Evolutionary conservation across 805 yeast genomes (phyloP), one percentile per base, ranked within the genome.

Genomic region (Cyberlindnera subsufficiens): DNA sequence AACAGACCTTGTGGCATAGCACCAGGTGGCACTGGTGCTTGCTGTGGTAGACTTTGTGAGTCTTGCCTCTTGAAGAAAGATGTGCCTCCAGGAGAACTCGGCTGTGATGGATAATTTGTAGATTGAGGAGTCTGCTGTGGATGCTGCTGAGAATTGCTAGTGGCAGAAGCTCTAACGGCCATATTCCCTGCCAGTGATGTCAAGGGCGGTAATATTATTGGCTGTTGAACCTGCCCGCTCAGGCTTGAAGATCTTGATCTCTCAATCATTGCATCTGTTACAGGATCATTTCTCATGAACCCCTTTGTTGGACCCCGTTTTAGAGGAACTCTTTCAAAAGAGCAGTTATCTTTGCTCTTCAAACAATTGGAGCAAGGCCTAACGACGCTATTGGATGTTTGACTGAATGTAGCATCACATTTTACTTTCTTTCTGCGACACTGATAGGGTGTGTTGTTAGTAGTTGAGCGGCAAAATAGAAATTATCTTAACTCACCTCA

Each of bases 271-370:
- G 42, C 45, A 5, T 49, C 50, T n/a, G 44, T 38, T 19, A 40
- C 42, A 3, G 47, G 42, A 17, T 47, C 51, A 17, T 34, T 42
- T 38, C 46, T 49, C 35, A 70, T 67, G 50, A 77, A 81, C 1
- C 91, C 91, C 54, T 83, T 85, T 1, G 83, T 72, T 0, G 95
- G 95, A 0, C 95, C 95, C 51, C 95, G 65, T 53, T 85, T 85
- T 58, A 85, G 59, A 0, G 90, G 95, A 2, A 80, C 71, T 39
- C 91, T 67, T 18, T 81, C 80, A 57, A 83, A 85, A 2, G 82
- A 69, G 59, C 95, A 85, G 3, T 55, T 57, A 37, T 82, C 88
- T 37, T 70, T 71, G 52, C 71, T 77, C 55, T 77, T 79, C 14
- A 64, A 56, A 60, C 95, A 85, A 49, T 76, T 80, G 13, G 80